Percentiles rank a stretch among this genome's conserved stretches.
Conservation (phyloP, 345 rosid genomes). For the Gossypium australe region DNA sequence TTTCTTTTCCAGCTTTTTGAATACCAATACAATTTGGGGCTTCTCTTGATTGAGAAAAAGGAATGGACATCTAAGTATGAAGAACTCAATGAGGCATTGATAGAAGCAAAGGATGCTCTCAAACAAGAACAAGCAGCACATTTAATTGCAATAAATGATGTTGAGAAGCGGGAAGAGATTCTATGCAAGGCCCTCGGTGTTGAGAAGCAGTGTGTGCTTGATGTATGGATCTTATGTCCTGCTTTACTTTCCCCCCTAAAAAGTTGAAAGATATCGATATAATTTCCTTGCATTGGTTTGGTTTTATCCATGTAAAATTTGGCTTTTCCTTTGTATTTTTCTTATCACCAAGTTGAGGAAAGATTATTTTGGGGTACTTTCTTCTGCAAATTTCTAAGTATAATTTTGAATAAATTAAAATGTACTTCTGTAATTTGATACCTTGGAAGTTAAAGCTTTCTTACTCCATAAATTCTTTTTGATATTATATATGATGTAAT, state of each 20-base stretch:
- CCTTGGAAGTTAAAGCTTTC: not conserved
- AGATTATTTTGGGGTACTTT: not conserved
- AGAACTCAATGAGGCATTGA: slow-evolving; percentile 49
- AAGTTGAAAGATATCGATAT: not conserved
- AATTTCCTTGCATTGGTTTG: not conserved
- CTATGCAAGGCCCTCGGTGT: slow-evolving; percentile 85
- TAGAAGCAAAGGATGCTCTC: slow-evolving; percentile 56
- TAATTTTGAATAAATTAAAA: not conserved
- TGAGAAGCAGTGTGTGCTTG: slow-evolving; percentile 84
- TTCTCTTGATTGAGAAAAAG: slow-evolving; percentile 85
- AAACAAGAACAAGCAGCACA: slow-evolving; percentile 71
- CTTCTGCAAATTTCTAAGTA: not conserved
- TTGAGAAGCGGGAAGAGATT: slow-evolving; percentile 77
- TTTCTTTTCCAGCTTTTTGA: slow-evolving; percentile 64
- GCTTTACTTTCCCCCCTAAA: not conserved
- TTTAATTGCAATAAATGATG: slow-evolving; percentile 57
- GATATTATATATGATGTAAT: not conserved
- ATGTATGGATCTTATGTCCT: slow-evolving; percentile 44
- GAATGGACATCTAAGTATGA: slow-evolving; percentile 74
- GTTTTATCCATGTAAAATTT: not conserved
- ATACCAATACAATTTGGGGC: slow-evolving; percentile 90
- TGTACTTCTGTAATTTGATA: not conserved
- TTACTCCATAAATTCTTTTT: not conserved
- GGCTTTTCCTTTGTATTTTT: not conserved
- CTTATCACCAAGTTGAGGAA: not conserved